Base-by-base conservation (phyloP, 805 yeast genomes). In the Ascoidea rubescens region DNA sequence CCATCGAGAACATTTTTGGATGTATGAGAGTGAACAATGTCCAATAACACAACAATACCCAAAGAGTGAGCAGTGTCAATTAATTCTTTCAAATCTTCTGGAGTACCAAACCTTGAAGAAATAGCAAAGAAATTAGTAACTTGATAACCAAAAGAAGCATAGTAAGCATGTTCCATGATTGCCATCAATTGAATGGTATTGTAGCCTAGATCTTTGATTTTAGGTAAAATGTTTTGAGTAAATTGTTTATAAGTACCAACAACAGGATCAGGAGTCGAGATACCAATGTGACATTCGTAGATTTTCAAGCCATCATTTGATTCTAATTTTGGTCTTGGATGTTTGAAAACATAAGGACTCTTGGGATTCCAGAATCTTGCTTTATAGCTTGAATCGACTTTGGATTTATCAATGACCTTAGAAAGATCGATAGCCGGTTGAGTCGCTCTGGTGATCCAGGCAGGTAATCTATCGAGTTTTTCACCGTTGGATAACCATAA, bases 131-230 rank as follows among this genome's bases (percentile, higher is more conserved):
- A 93, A 54, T 84, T 86, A 28, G 98, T 90, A 31, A 91, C 82
- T 67, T 91, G 99, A 65, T 91, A 91, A n/a, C 99, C 99, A 65
- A 91, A 91, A 1, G 96, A 87, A 1, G 97, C 99, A 65, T 91
- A 91, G 65, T 91, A 91, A 1, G 99, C 98, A 65, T 91, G 99
- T 67, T 91, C 99, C 99, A 91, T 91, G 47, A 91, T 77, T 0
- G 99, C 97, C 99, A 91, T 91, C 62, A 91, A 73, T 68, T 91
- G 99, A 60, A 91, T 84, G 4, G 96, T 82, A 66, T 93, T 88
- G 67, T 91, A 91, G 44, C 97, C 97, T 54, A 90, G 73, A 56
- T 83, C 78, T 59, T 80, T 80, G 58, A 91, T 87, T 48, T 83
- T 74, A n/a, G 98, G 98, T 56, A 91, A 74, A 10, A 89, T 74